phyloP scores from a whole-genome alignment of 2,329 filamentous ascomycete genomes.

The Neonectria coccinea region DNA sequence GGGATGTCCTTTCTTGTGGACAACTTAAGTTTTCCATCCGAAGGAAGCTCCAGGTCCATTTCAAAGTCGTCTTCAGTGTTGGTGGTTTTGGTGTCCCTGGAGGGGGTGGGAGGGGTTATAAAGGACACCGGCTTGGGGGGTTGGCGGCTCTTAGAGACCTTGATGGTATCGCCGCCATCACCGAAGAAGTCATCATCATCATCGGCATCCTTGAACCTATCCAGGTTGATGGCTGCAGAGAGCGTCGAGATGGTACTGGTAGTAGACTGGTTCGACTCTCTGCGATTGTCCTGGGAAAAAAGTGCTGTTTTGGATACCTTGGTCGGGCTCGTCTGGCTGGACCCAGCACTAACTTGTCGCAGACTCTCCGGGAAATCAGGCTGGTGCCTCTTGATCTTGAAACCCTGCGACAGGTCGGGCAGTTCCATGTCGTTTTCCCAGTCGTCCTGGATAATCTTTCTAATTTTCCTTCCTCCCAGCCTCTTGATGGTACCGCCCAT shows the following conservation, averaged over 20 bases:
- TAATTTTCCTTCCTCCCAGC: slow-evolving; percentile 79
- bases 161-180: slow-evolving; percentile 75
- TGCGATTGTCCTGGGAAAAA: slow-evolving; percentile 45
- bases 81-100: slow-evolving; percentile 54
- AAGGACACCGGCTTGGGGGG: slow-evolving; percentile 63
- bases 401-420: slow-evolving; percentile 66
- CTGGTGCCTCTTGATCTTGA: slow-evolving; percentile 74
- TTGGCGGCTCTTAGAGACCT: slow-evolving; percentile 70
- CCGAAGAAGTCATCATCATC: slow-evolving; percentile 73
- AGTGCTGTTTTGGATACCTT: slow-evolving; percentile 51
- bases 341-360: slow-evolving; percentile 72
- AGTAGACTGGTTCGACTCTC: slow-evolving; percentile 48
- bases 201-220: slow-evolving; percentile 73
- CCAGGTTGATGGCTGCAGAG: slow-evolving; percentile 66
- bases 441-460: slow-evolving; percentile 80
- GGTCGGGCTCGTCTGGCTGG: slow-evolving; percentile 64
- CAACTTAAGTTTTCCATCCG: slow-evolving; percentile 73
- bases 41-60: slow-evolving; percentile 77
- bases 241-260: slow-evolving; percentile 52
- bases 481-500: slow-evolving; percentile 94
- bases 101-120: slow-evolving; percentile 67
- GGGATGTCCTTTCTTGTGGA: slow-evolving; percentile 71
- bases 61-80: slow-evolving; percentile 75
- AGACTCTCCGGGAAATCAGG: slow-evolving; percentile 75
- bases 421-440: slow-evolving; percentile 85